Evolutionary conservation across 1,139 yeast species (phyloP), one percentile per base, ranked within the genome.

Genomic region (Suhomyces bribrorum): DNA sequence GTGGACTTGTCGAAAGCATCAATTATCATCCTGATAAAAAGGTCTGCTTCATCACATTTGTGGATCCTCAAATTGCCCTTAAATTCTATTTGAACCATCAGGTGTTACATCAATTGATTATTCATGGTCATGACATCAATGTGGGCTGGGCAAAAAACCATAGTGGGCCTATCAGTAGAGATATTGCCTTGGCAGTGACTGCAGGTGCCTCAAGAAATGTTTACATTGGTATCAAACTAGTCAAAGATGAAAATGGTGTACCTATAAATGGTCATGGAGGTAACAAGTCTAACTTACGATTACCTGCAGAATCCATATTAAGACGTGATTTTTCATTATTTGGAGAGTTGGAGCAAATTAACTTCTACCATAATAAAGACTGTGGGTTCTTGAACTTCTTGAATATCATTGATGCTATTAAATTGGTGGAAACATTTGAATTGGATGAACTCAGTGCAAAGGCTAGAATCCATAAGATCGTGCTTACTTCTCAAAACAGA

Each of bases 171-270:
- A 49, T 69, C 32, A 53, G 46, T 37, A 50, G 73, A 37, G 73
- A 66, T 17, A 57, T 69, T 31, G 61, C 71, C 3, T 58, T 66
- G 38, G 77, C 77, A 0, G 77, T 72, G 1, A 63, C 75, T 5
- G 74, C 74, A 1, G 77, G 77, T 12, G 77, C 77, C 2, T 69
- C 75, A 14, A 61, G 77, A 52, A 73, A 73, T 47, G 74, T 73
- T 7, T 73, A 72, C 48, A 63, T 73, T 49, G 77, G 77, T 3
- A 56, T 71, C 33, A 52, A 49, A 29, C 27, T 42, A n/a, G 25
- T 37, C 11, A 43, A 41, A 26, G 45, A 39, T 31, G 37, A 37
- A 18, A 32, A 36, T 24, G 45, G 42, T 12, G 28, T 17, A 14
- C 31, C 38, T 5, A 16, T 34, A 26, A 34, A 14, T 13, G 20